Evolutionary conservation across 352 stramenopile species (phyloP), one percentile per base, ranked within the genome.

Genomic region (Elongisporangium anandrum): DNA sequence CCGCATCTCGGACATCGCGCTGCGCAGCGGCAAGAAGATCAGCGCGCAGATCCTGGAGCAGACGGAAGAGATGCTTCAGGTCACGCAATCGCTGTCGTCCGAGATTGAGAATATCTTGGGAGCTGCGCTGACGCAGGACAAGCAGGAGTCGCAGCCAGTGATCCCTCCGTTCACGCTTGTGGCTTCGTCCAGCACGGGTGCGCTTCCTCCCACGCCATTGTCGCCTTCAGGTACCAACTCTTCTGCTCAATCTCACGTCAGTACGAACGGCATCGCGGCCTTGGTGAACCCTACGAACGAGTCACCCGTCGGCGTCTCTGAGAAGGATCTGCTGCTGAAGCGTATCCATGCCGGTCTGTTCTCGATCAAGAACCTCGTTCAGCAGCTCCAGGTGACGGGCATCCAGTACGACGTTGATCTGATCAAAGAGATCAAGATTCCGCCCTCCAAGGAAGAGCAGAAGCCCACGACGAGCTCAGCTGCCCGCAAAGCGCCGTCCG

Each of bases 361-460:
- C 24, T 79, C 81, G 38, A 69, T 94, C 23, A 91, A 90, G 64
- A 77, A 87, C 59, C 61, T 92, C 50, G 57, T 92, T 7, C 77
- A 95, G 62, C 79, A 92, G 57, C 57, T 95, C 15, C 85, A 95
- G 54, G 82, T 92, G 57, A 73, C 75, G 10, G 80, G 80, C 16
- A 90, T 95, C 52, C 83, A 93, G 60, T 89, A 86, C 53, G 85
- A 95, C 68, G 75, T 93, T 9, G 85, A 95, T 47, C 60, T 93
- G 59, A 88, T 92, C 56, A 89, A 86, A 53, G 81, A 95, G 34
- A 73, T 89, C 52, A 87, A 85, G 62, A 57, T 85, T 57, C 79
- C 69, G 16, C 70, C 77, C 10, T 66, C 64, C 39, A 79, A 81
- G 56, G 61, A 79, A 52, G 76, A 90, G n/a, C 73, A 68, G 48